A percentile compares a stretch with the other conserved stretches of the same genome.
Evolutionary conservation across 169 alveolate species (phyloP).

Genomic region (Cyclospora cayetanensis): DNA sequence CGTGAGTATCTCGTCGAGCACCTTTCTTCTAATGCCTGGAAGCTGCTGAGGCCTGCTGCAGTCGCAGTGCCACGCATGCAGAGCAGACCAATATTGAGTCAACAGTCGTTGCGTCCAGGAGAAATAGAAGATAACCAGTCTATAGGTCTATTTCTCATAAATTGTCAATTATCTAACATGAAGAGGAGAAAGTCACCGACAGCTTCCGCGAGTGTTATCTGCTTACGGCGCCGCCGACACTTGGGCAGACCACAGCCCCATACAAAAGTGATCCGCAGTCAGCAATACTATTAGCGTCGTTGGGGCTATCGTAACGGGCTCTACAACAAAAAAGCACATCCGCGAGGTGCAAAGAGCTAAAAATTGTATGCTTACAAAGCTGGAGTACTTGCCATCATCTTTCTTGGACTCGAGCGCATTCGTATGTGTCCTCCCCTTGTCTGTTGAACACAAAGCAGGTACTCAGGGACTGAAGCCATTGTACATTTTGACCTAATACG

Average conservation of each 20-base stretch:
- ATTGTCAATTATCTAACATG: neutral
- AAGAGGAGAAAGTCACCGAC: neutral
- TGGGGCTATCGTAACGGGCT: too few relatives aligned
- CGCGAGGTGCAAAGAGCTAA: too few relatives aligned
- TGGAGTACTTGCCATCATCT: too few relatives aligned
- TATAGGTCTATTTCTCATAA: neutral
- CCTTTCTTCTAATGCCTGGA: neutral
- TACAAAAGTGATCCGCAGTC: neutral
- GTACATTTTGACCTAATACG: too few relatives aligned
- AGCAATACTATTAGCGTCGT: neutral
- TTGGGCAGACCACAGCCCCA: constrained; percentile 44
- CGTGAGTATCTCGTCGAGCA: too few relatives aligned
- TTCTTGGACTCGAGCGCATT: too few relatives aligned
- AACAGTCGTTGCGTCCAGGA: neutral
- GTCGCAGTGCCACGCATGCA: constrained; percentile 30
- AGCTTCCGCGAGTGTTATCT: too few relatives aligned
- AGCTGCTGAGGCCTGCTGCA: neutral
- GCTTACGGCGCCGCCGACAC: constrained; percentile 45
- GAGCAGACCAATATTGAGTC: neutral
- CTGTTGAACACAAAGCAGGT: too few relatives aligned
- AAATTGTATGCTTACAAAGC: too few relatives aligned
- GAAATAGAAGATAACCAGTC: neutral
- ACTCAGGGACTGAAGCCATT: too few relatives aligned
- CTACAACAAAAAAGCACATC: too few relatives aligned
- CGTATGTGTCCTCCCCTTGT: too few relatives aligned